Evolutionary conservation across 495 filamentous ascomycete species (phyloP).

Genomic region (Talaromyces borbonicus): DNA sequence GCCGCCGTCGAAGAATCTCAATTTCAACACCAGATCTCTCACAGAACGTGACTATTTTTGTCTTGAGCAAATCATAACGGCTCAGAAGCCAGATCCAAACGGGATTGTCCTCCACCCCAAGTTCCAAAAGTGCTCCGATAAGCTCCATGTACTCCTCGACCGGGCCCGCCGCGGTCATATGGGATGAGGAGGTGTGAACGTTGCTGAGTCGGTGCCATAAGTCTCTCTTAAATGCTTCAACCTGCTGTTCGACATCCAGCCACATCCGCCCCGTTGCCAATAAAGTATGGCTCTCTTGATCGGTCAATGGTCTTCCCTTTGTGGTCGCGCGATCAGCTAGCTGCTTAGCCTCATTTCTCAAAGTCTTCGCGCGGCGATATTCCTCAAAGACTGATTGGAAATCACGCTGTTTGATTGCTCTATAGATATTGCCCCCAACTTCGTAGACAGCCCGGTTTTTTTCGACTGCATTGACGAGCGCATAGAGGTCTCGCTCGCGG

Average conservation of each 20-base stretch:
- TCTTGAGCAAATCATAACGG: conserved; percentile 77
- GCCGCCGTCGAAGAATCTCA: conserved; percentile 73
- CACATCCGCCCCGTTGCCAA: conserved; percentile 89
- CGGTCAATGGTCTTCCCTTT: conserved; percentile 42
- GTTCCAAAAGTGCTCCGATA: conserved; percentile 75
- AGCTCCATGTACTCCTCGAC: conserved; percentile 83
- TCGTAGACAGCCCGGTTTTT: conserved; percentile 72
- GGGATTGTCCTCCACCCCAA: conserved; percentile 91
- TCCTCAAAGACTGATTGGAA: conserved; percentile 81
- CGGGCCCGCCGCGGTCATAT: conserved; percentile 29
- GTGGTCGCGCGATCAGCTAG: conserved; percentile 44
- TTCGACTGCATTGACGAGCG: conserved; percentile 62
- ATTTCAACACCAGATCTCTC: conserved; percentile 83
- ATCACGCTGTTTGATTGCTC: conserved; percentile 80
- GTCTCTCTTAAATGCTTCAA: conserved; percentile 77
- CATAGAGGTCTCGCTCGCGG: conserved; percentile 75
- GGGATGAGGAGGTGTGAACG: conserved; percentile 35
- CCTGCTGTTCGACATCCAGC: conserved; percentile 77
- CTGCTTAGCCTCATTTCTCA: conserved; percentile 61
- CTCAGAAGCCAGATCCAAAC: conserved; percentile 92
- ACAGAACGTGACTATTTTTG: conserved; percentile 65
- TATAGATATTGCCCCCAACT: conserved; percentile 62
- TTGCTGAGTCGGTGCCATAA: conserved; percentile 71
- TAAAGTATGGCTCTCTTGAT: conserved; percentile 73
- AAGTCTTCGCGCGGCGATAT: conserved; percentile 66